Base-by-base conservation (phyloP, 768 basidiomycete species). In the Leccinum olivaceopallidum region DNA sequence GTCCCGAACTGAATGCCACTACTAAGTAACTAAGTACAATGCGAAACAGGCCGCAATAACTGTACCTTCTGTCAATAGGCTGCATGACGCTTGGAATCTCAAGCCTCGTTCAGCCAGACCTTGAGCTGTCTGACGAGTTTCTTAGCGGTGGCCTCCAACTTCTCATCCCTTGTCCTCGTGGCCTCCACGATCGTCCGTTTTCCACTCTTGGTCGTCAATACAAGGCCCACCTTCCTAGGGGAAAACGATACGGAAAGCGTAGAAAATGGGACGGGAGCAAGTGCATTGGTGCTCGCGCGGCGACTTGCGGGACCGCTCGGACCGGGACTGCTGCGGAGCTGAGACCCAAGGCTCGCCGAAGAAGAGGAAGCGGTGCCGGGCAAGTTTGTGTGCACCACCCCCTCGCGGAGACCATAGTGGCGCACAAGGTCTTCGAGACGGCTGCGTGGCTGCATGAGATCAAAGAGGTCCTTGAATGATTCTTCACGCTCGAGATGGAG, bases 391-490 rank as follows among this genome's bases (percentile, higher is more conserved):
- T 65, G 63, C 6, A 79, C 68, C 48, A 78, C 69, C 22, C 77
- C 79, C 18, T 75, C 74, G 4, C 78, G 75, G 6, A 74, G 59
- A 36, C 82, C 83, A 55, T 79, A 76, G 37, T 70, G 59, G 28
- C 76, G 69, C 13, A 92, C 79, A 39, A 94, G 79, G 70, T 94
- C 92, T 72, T 94, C 92, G n/a, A 89, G 70, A 22, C 92, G 77
- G 30, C 84, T 83, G 53, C 85, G 83, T 6, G 92, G 92, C 74
- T 94, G 89, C 64, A 78, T 81, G 56, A 89, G 81, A 63, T 90
- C 88, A 70, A 94, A 94, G 26, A 94, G 75, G 66, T 94, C 92
- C 60, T 85, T 85, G 78, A 89, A 93, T 10, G 82, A 80, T 70
- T 92, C 90, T 57, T 88, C 86, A 16, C 87, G 79, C 66, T 88